A percentile compares a stretch with the other conserved stretches of the same genome.
Evolutionary conservation across 345 rosid species (phyloP).

Genomic region (Carallia pectinifolia): DNA sequence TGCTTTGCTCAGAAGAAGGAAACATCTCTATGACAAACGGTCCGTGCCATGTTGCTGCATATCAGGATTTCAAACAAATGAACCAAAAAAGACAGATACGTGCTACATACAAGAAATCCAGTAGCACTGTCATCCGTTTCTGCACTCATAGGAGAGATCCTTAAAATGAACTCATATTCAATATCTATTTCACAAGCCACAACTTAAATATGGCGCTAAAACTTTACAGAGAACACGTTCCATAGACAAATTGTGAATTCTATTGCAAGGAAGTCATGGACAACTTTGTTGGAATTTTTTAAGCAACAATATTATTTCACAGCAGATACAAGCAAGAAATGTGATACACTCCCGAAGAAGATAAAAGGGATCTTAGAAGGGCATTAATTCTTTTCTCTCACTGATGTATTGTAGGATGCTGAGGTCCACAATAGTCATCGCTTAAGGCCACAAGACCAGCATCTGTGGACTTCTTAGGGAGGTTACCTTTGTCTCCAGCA

Average conservation of each 20-base stretch:
- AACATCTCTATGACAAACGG: too few species aligned
- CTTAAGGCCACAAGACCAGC: constrained; percentile 35
- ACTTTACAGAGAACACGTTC: not conserved
- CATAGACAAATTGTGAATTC: too few species aligned
- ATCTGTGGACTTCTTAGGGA: constrained; percentile 9
- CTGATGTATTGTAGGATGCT: too few species aligned
- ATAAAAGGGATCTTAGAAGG: constrained; percentile 13
- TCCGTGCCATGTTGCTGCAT: too few species aligned
- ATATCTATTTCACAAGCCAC: not conserved
- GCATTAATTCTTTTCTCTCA: not conserved
- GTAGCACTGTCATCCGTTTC: constrained; percentile 6
- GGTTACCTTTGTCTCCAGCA: constrained; percentile 38
- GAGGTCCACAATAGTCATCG: constrained; percentile 40
- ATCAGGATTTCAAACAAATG: too few species aligned
- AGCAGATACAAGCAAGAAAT: too few species aligned
- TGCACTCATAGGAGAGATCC: not conserved
- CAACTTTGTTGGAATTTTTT: constrained; percentile 4
- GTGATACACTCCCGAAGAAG: not conserved
- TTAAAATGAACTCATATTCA: not conserved
- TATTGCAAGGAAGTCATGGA: too few species aligned
- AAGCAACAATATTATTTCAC: constrained; percentile 12
- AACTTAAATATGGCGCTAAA: not conserved
- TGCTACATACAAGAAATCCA: too few species aligned
- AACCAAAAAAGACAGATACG: too few species aligned
- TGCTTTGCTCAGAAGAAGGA: too few species aligned